Conservation (phyloP, 139 green algal genomes). For the Closterium sp. region DNA sequence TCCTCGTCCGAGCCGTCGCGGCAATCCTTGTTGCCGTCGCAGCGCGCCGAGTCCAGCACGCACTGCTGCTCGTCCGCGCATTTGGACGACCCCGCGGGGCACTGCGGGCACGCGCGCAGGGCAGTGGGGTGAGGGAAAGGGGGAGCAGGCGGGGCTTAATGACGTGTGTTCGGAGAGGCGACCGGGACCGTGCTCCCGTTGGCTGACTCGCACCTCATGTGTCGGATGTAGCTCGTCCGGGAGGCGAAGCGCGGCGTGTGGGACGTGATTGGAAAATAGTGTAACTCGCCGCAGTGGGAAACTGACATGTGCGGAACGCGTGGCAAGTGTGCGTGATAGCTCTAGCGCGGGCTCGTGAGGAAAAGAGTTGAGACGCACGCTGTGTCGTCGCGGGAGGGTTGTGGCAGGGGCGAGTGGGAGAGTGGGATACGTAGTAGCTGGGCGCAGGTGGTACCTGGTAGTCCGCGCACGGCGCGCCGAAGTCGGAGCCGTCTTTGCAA, state of each 20-base stretch:
- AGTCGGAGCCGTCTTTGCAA: not conserved
- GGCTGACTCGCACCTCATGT: too few relatives aligned
- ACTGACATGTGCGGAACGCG: too few relatives aligned
- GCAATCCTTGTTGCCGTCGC: not conserved
- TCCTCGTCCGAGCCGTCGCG: constrained; percentile 1
- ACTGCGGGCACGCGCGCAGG: not conserved
- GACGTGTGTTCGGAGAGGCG: not conserved
- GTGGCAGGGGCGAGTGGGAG: not conserved
- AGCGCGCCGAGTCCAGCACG: not conserved
- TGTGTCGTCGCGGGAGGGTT: not conserved
- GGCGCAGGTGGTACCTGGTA: not conserved
- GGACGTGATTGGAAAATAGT: too few relatives aligned
- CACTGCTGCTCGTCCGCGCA: not conserved
- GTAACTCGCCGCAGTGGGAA: too few relatives aligned
- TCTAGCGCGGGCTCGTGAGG: too few relatives aligned
- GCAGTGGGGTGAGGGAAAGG: too few relatives aligned
- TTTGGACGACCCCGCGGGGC: not conserved
- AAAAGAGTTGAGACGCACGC: too few relatives aligned
- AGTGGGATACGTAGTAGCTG: not conserved
- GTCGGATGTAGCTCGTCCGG: too few relatives aligned
- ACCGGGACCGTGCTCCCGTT: too few relatives aligned
- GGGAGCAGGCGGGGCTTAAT: too few relatives aligned
- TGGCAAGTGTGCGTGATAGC: too few relatives aligned
- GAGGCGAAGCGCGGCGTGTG: too few relatives aligned
- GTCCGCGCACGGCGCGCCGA: not conserved